Evolutionary conservation across 176 grass and related monocot genomes (phyloP), one percentile per base, ranked within the genome.

Genomic region (Chrysopogon serrulatus): DNA sequence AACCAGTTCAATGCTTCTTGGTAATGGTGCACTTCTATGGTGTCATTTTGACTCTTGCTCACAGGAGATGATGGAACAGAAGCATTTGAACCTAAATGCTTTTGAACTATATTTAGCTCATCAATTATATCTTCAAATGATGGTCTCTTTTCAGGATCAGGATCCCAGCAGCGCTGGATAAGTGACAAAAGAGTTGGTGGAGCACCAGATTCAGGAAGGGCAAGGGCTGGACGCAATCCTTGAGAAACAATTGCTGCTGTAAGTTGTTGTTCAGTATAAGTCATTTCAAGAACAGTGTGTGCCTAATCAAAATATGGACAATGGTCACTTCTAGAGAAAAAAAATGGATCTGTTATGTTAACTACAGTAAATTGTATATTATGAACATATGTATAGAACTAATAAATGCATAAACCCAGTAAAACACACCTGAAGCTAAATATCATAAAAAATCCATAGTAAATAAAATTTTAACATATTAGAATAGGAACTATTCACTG

Each of bases 261-360:
- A 74, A 95, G 87, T 85, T 95, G 93, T 83, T 98, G 96, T 85
- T 98, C 96, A 1, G 93, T 98, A 65, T 94, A 98, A 51, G 89
- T 95, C 96, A 98, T 98, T 89, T 98, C 96, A 89, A 98, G 93
- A 82, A 95, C 70, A 6, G 96, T 98, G 86, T 98, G 96, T 72
- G 96, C 96, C 93, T 98, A 84, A 41, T 80, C 41, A 88, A 93
- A 45, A 82, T 73, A 47, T 57, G 10, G 27, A 26, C 40, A 72
- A 73, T 41, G 56, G 23, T 68, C 74, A 86, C 54, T 83, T 78
- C 12, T 26, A 76, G 30, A 44, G 13, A 66, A 82, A 67, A 67
- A 53, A 67, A 19, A 75, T 34, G 24, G 15, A 28, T 45, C 24
- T 51, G 36, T 59, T 37, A 82, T 43, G 70, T 27, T 57, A 82